Evolutionary conservation across 495 filamentous ascomycete species (phyloP).

Genomic region (Immersiella caudata): DNA sequence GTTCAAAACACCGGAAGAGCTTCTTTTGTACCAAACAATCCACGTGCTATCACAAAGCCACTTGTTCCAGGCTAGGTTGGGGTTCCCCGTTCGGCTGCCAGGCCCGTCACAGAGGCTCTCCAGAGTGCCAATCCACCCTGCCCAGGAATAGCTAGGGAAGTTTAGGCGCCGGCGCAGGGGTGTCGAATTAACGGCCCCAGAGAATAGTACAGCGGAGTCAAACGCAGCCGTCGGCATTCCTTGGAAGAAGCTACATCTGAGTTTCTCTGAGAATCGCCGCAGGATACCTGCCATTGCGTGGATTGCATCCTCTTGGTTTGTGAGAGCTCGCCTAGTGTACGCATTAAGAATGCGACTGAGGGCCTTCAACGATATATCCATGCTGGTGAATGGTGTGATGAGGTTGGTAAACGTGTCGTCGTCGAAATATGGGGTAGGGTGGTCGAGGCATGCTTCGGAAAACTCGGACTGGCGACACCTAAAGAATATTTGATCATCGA

Average conservation of each 20-base stretch:
- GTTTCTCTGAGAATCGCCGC: not conserved
- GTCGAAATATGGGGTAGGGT: too few species aligned
- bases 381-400: too few species aligned
- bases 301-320: not conserved
- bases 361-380: too few species aligned
- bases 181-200: not conserved
- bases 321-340: not conserved
- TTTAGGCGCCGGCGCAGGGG: not conserved
- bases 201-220: not conserved
- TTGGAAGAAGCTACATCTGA: not conserved
- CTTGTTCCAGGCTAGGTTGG: too few species aligned
- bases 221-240: not conserved
- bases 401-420: too few species aligned
- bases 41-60: constrained; percentile 21
- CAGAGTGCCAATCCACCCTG: not conserved
- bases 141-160: constrained; percentile 18
- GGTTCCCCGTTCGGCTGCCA: not conserved
- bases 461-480: too few species aligned
- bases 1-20: not conserved
- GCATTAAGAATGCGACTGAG: too few species aligned
- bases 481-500: too few species aligned
- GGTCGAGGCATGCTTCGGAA: too few species aligned
- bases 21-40: constrained; percentile 25
- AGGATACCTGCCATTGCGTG: constrained; percentile 2
- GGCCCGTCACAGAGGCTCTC: not conserved